phyloP scores from a whole-genome alignment of 805 yeast species.

The Pichia paraexigua region DNA sequence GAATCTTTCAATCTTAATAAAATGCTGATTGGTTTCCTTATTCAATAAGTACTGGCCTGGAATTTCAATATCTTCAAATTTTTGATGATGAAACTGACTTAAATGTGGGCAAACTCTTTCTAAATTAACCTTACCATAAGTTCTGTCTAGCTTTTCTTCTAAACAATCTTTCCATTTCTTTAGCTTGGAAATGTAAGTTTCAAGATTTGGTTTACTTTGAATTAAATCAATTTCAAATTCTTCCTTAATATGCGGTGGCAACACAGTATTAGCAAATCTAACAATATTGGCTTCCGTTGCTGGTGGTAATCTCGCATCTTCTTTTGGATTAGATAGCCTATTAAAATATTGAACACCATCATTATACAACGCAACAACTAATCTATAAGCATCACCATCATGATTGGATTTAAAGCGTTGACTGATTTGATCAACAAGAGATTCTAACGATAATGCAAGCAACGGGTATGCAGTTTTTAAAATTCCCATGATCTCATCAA shows the following conservation, averaged over 20 bases:
- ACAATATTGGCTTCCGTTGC: conserved; percentile 84
- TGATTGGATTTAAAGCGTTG: conserved; percentile 89
- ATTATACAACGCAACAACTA: conserved; percentile 83
- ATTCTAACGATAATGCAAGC: conserved; percentile 84
- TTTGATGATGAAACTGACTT: conserved; percentile 96
- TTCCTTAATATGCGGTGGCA: conserved; percentile 80
- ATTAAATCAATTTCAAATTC: conserved; percentile 92
- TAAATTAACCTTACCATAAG: conserved; percentile 69
- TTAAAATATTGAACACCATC: conserved; percentile 91
- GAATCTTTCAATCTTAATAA: conserved; percentile 87
- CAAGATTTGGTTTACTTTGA: conserved; percentile 77
- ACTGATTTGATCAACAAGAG: conserved; percentile 89
- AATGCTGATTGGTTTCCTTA: conserved; percentile 84
- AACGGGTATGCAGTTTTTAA: conserved; percentile 95
- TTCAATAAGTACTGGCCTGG: conserved; percentile 94
- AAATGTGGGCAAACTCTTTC: conserved; percentile 92
- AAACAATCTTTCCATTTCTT: conserved; percentile 89
- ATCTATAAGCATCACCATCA: conserved; percentile 92
- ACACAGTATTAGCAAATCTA: conserved; percentile 85
- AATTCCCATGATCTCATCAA: conserved; percentile 87
- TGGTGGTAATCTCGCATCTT: conserved; percentile 81
- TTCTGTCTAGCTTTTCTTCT: conserved; percentile 84
- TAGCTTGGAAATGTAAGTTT: conserved; percentile 72
- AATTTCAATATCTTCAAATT: conserved; percentile 93
- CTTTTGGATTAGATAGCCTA: conserved; percentile 78